phyloP scores from a whole-genome alignment of 2,329 filamentous ascomycete genomes.

The Aureobasidium sp. region DNA sequence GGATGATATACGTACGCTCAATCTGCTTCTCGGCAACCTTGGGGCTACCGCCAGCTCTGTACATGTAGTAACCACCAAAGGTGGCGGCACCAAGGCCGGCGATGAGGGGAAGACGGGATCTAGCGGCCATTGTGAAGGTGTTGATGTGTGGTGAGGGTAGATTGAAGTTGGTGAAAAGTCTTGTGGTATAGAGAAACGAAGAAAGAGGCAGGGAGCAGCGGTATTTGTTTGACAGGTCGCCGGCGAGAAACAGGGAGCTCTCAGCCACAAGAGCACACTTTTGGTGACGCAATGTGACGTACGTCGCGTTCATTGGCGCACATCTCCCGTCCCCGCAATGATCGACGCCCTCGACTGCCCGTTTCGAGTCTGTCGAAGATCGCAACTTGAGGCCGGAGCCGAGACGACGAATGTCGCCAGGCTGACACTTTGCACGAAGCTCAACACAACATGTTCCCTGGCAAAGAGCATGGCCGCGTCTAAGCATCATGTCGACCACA shows the following conservation, averaged over 20 bases:
- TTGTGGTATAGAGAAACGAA: neutral
- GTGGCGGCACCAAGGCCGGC: conserved; percentile 17
- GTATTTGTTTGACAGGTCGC: conserved; percentile 6
- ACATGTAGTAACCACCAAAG: conserved; percentile 74
- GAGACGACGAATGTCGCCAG: neutral
- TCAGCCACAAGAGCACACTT: neutral
- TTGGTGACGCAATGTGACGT: neutral
- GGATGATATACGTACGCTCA: conserved; percentile 56
- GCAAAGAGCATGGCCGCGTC: neutral
- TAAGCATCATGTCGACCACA: neutral
- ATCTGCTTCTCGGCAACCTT: conserved; percentile 79
- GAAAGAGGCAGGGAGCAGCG: neutral
- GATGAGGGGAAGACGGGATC: conserved; percentile 16
- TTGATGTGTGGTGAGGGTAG: neutral
- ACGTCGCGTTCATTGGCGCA: neutral
- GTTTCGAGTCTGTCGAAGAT: neutral
- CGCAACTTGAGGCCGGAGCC: neutral
- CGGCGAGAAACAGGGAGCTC: conserved; percentile 10
- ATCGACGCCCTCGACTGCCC: neutral
- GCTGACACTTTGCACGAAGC: neutral
- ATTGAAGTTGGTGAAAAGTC: neutral
- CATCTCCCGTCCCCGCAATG: conserved; percentile 13
- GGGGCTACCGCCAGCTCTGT: conserved; percentile 72
- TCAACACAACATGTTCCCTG: neutral
- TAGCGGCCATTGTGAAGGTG: conserved; percentile 16